These are phyloP conservation scores for Candida ulmi DNA, from an alignment of 805 yeast genomes.

Conservation along the genomic window DNA sequence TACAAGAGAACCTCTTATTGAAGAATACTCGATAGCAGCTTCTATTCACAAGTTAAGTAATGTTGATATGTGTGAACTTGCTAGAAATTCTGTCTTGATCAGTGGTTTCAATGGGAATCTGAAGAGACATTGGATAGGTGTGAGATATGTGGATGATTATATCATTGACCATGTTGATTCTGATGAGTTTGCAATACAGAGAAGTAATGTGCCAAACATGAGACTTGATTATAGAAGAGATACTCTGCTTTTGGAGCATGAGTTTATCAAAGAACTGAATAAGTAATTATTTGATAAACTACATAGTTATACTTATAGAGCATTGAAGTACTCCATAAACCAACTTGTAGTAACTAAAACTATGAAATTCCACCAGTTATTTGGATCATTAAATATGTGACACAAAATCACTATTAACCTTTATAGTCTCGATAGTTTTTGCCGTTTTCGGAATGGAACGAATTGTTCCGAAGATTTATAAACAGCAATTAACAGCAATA, in stretches of 20 bases:
- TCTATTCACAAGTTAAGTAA: conserved; percentile 20
- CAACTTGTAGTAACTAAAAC: too few species aligned
- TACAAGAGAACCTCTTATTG: conserved; percentile 25
- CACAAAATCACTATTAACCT: too few species aligned
- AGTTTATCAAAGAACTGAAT: conserved; percentile 9
- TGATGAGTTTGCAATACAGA: conserved; percentile 22
- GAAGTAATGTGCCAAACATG: conserved; percentile 24
- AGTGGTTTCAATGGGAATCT: conserved; percentile 19
- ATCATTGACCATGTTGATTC: conserved; percentile 8
- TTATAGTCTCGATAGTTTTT: too few species aligned
- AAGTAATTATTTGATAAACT: too few species aligned
- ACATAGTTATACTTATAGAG: too few species aligned
- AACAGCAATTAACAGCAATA: not conserved
- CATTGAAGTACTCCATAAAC: too few species aligned
- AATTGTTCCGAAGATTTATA: not conserved
- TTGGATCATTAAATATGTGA: too few species aligned
- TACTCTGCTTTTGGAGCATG: conserved; percentile 15
- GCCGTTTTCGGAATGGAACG: too few species aligned
- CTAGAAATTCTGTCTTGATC: conserved; percentile 22
- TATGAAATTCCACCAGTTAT: too few species aligned
- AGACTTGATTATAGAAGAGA: conserved; percentile 20
- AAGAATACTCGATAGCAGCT: conserved; percentile 23
- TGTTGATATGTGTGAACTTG: conserved; percentile 23
- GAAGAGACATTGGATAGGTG: conserved; percentile 26
- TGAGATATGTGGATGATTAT: conserved; percentile 7